Percentiles rank a stretch among this genome's conserved stretches.
Conservation (phyloP, 2,329 filamentous ascomycete genomes). For the Trichoderma aggressivum region DNA sequence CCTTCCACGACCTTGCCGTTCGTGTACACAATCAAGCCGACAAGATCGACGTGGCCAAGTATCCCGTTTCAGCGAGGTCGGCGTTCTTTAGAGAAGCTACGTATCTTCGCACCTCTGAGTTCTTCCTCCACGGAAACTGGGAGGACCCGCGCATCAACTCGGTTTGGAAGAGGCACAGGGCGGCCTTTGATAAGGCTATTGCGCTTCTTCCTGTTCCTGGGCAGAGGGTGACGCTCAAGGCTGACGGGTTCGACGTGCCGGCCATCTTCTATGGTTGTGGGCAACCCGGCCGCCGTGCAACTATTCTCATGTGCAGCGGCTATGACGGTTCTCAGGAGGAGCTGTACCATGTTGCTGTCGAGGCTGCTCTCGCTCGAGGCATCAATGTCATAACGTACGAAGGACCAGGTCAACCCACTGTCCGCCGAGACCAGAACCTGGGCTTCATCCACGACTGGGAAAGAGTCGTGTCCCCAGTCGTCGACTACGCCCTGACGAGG, state of each 20-base stretch:
- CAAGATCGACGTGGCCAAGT: constrained; percentile 17
- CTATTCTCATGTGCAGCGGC: constrained; percentile 39
- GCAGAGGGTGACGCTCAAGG: constrained; percentile 31
- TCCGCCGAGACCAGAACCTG: constrained; percentile 39
- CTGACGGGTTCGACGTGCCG: constrained; percentile 32
- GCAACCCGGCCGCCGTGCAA: constrained; percentile 29
- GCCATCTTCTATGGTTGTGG: constrained; percentile 32
- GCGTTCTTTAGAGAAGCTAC: constrained; percentile 38
- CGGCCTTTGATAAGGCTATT: constrained; percentile 38
- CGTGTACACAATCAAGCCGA: constrained; percentile 21
- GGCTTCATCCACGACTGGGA: constrained; percentile 47
- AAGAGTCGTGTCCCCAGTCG: constrained; percentile 37
- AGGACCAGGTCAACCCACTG: constrained; percentile 43
- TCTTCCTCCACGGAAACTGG: constrained; percentile 41
- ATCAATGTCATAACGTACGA: constrained; percentile 44
- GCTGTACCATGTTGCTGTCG: constrained; percentile 37
- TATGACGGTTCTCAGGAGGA: constrained; percentile 43
- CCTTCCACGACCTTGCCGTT: constrained; percentile 25
- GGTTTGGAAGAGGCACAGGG: constrained; percentile 35
- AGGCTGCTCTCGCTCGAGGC: constrained; percentile 35
- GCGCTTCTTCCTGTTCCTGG: constrained; percentile 33
- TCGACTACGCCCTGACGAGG: constrained; percentile 36
- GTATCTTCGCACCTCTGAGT: constrained; percentile 42
- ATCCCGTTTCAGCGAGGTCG: constrained; percentile 26
- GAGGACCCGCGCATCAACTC: constrained; percentile 37